Evolutionary conservation across 225 moss, liverwort and hornwort species (phyloP).

Genomic region (Sphagnum contortum): DNA sequence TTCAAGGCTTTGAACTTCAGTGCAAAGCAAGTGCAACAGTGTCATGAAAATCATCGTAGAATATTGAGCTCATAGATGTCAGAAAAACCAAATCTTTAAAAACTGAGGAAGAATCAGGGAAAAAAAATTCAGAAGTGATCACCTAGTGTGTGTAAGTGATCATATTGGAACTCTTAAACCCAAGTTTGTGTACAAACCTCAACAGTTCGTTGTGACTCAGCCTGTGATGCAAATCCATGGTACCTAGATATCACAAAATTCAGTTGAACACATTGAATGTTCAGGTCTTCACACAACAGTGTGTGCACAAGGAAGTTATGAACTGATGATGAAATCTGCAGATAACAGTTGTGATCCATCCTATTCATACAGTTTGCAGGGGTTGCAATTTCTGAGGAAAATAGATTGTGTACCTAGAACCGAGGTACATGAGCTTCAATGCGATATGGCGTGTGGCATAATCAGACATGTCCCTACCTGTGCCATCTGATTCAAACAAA

Average conservation of each 20-base stretch:
- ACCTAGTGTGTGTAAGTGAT: no score
- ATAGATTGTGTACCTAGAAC: constrained; percentile 40
- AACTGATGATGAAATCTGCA: background rate
- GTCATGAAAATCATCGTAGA: no score
- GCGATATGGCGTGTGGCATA: constrained; percentile 64
- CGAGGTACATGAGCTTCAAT: constrained; percentile 77
- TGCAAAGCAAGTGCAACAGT: no score
- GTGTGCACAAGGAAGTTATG: background rate
- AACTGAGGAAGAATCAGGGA: no score
- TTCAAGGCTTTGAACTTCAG: no score
- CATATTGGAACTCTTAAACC: background rate
- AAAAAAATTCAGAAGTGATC: no score
- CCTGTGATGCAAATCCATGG: constrained; percentile 90
- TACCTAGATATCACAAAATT: constrained; percentile 32
- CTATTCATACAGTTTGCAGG: background rate
- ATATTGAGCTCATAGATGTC: no score
- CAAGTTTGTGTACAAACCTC: constrained; percentile 39
- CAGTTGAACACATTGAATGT: background rate
- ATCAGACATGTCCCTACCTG: constrained; percentile 30
- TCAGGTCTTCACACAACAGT: background rate
- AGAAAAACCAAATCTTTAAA: no score
- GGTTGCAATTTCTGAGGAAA: background rate
- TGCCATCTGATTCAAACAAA: constrained; percentile 15
- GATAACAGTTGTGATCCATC: background rate
- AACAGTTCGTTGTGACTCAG: constrained; percentile 55